These are phyloP conservation scores for Chrysochromulina parva DNA, from an alignment of 78 protist genomes.

Conservation along the genomic window DNA sequence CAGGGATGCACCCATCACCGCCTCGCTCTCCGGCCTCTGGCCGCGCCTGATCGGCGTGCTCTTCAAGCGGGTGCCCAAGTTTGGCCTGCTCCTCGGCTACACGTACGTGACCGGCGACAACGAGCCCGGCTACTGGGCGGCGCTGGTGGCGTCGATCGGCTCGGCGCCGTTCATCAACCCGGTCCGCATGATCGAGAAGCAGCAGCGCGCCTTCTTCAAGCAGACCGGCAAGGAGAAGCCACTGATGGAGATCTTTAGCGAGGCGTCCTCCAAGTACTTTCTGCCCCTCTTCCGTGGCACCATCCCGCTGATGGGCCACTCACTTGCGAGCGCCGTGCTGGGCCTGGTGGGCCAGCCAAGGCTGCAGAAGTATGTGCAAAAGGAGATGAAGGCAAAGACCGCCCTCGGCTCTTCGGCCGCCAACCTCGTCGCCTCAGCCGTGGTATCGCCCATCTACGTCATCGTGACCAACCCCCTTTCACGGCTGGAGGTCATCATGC, in stretches of 20 bases:
- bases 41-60: conserved; percentile 15
- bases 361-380: conserved; percentile 18
- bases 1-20: not conserved
- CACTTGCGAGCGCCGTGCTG: not conserved
- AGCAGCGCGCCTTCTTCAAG: conserved; percentile 22
- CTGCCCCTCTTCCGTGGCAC: conserved; percentile 12
- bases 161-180: conserved; percentile 33
- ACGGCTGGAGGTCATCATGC: conserved; percentile 28
- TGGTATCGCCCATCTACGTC: conserved; percentile 24
- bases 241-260: not conserved
- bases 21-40: conserved; percentile 13
- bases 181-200: conserved; percentile 30
- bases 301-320: conserved; percentile 29
- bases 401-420: not conserved
- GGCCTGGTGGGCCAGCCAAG: conserved; percentile 24
- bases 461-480: conserved; percentile 21
- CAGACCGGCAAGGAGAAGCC: conserved; percentile 27
- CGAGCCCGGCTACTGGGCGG: not conserved
- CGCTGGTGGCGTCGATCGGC: not conserved
- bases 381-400: not conserved
- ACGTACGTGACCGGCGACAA: not conserved
- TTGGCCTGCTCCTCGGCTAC: conserved; percentile 5
- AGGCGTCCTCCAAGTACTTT: not conserved
- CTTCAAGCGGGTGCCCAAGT: conserved; percentile 30
- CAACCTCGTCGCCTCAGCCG: conserved; percentile 16